phyloP scores from a whole-genome alignment of 1,139 yeast species.

The Candida pseudoviswanathii region DNA sequence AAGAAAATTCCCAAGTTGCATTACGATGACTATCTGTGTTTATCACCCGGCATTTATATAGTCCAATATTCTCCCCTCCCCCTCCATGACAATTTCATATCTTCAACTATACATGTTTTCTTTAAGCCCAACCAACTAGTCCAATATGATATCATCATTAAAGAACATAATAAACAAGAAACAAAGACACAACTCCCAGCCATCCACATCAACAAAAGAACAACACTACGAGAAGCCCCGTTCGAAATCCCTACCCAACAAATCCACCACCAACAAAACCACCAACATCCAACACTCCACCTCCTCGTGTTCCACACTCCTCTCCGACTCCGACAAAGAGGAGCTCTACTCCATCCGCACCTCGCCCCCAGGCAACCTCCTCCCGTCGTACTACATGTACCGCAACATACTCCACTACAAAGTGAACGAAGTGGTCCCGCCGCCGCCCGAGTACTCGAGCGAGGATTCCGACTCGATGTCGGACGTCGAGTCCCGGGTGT shows the following conservation, averaged over 20 bases:
- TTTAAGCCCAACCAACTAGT: too few relatives aligned
- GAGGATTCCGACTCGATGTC: background rate
- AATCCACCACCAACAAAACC: background rate
- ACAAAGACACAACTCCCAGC: background rate
- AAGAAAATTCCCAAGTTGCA: too few relatives aligned
- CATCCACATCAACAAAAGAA: background rate
- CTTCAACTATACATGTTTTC: too few relatives aligned
- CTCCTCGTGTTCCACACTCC: too few relatives aligned
- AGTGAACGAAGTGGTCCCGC: conserved; percentile 2
- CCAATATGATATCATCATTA: background rate
- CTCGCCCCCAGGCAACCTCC: conserved; percentile 1
- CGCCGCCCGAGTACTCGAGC: conserved; percentile 11
- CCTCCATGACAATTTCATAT: too few relatives aligned
- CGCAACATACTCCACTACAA: conserved; percentile 8
- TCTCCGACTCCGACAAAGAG: background rate
- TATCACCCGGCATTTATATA: too few relatives aligned
- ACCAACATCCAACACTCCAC: too few relatives aligned
- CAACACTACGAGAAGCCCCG: background rate
- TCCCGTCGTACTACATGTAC: conserved; percentile 16
- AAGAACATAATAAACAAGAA: background rate
- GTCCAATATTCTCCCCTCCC: too few relatives aligned
- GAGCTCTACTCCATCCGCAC: background rate
- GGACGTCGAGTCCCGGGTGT: background rate
- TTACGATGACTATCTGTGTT: too few relatives aligned
- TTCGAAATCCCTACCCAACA: background rate